Evolutionary conservation across 164 flowering plant genomes (phyloP).

Genomic region (Paratinospora sagittata): DNA sequence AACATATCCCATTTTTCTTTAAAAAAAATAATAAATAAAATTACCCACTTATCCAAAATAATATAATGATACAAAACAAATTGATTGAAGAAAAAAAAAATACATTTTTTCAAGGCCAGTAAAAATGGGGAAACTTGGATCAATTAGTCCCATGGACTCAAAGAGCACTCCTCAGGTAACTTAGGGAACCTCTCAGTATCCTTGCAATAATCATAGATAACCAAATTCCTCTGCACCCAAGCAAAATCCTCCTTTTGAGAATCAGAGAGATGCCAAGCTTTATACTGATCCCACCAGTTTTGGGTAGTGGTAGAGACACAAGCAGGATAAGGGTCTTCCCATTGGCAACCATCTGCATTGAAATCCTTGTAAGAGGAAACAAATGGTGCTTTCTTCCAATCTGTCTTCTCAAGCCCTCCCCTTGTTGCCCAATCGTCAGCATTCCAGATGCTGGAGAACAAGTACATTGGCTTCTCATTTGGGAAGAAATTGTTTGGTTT

Average conservation of each 20-base stretch:
- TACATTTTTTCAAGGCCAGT: background rate
- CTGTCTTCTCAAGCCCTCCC: slow-evolving; percentile 90
- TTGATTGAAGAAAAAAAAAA: background rate
- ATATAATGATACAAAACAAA: background rate
- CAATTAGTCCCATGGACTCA: slow-evolving; percentile 61
- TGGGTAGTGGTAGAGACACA: slow-evolving; percentile 80
- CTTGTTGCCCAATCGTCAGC: slow-evolving; percentile 99
- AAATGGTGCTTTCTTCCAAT: slow-evolving; percentile 91
- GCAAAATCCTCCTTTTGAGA: slow-evolving; percentile 61
- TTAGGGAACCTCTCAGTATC: slow-evolving; percentile 53
- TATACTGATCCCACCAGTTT: slow-evolving; percentile 88
- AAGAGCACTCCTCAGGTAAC: slow-evolving; percentile 65
- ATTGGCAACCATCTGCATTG: slow-evolving; percentile 72
- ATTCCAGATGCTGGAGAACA: slow-evolving; percentile 96
- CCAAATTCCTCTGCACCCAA: slow-evolving; percentile 87
- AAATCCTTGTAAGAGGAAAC: slow-evolving; percentile 86
- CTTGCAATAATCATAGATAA: slow-evolving; percentile 79
- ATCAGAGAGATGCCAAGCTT: slow-evolving; percentile 68
- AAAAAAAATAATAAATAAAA: background rate
- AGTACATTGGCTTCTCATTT: slow-evolving; percentile 84
- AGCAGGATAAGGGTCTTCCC: slow-evolving; percentile 82
- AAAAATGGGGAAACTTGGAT: no score
- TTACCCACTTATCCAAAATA: background rate
- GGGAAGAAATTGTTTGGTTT: slow-evolving; percentile 77
- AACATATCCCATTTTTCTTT: background rate